Base-by-base conservation (phyloP, 352 stramenopile genomes). In the Pythium guiyangense region DNA sequence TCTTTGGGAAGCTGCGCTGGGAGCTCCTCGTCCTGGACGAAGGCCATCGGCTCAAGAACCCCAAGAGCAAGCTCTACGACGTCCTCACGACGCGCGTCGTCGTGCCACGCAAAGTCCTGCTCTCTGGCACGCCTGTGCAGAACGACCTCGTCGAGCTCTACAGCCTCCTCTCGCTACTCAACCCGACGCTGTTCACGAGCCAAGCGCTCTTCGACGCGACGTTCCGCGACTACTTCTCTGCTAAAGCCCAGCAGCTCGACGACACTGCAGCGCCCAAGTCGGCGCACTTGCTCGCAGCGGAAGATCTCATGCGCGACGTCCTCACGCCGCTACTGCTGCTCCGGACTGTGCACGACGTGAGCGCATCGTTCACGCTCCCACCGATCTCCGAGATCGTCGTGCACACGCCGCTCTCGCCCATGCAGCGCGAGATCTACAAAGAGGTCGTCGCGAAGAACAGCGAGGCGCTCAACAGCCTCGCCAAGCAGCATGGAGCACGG, bases 41-140 rank as follows among this genome's bases (percentile, higher is more conserved):
- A 68, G 86, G 81, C 25, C 89, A 97, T 61, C 69, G 79, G 18
- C 85, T 97, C n/a, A 96, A 96, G 71, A 97, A 96, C 60, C 65
- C 67, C 1, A 77, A 81, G 39, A 70, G 83, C 1, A 70, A 79
- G 52, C 62, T 89, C 37, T 73, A 86, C 56, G 57, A 69, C n/a
- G 54, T 71, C 35, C 61, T 93, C 29, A 59, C 70, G 31, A 77
- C 69, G 6, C 73, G 50, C 45, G 58, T 81, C 2, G 67, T 50
- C 12, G 60, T 70, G 8, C 62, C 57, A 20, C 69, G 67, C 62
- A 92, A 73, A 71, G 69, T 67, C 63, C 76, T 92, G 65, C 59
- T 86, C 17, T 96, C 68, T n/a, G 89, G 89, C 10, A 97, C 88
- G 15, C 88, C 89, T 4, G 84, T 97, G 52, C 86, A 97, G 51